phyloP scores from a whole-genome alignment of 2,329 filamentous ascomycete species.

The Aspergillus ibericus region DNA sequence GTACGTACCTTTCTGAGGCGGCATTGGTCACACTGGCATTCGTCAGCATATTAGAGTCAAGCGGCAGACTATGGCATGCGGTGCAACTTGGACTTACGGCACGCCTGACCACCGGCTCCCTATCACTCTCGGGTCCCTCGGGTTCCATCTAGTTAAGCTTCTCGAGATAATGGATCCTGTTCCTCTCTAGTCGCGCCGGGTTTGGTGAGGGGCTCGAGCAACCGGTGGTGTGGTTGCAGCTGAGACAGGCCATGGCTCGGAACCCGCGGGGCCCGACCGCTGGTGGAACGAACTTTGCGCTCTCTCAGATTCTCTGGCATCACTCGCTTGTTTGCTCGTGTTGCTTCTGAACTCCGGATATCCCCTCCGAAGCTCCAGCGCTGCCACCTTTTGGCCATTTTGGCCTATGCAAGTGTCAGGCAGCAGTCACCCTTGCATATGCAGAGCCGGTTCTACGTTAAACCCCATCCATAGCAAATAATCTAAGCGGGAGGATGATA shows the following conservation, averaged over 20 bases:
- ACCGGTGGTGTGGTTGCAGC: background rate
- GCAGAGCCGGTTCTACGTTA: background rate
- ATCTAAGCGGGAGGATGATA: background rate
- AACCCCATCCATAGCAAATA: too few relatives aligned
- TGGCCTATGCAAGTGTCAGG: background rate
- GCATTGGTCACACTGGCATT: slow-evolving; percentile 36
- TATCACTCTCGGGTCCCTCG: slow-evolving; percentile 31
- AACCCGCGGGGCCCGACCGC: slow-evolving; percentile 19
- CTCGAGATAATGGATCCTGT: background rate
- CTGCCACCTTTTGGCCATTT: background rate
- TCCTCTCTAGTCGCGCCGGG: background rate
- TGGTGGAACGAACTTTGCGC: background rate
- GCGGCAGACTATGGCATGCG: background rate
- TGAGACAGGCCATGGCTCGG: slow-evolving; percentile 7
- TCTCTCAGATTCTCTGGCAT: background rate
- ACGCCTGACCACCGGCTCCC: slow-evolving; percentile 24
- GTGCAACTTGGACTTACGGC: slow-evolving; percentile 29
- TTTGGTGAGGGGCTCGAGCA: background rate
- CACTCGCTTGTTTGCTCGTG: too few relatives aligned
- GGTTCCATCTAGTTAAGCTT: slow-evolving; percentile 26
- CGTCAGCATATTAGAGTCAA: slow-evolving; percentile 5
- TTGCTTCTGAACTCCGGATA: too few relatives aligned
- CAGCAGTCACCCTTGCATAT: background rate
- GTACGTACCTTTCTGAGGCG: slow-evolving; percentile 34
- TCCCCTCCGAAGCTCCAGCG: background rate